Conservation (phyloP, 148 eudicot species). For the Rhododendron vialii region DNA sequence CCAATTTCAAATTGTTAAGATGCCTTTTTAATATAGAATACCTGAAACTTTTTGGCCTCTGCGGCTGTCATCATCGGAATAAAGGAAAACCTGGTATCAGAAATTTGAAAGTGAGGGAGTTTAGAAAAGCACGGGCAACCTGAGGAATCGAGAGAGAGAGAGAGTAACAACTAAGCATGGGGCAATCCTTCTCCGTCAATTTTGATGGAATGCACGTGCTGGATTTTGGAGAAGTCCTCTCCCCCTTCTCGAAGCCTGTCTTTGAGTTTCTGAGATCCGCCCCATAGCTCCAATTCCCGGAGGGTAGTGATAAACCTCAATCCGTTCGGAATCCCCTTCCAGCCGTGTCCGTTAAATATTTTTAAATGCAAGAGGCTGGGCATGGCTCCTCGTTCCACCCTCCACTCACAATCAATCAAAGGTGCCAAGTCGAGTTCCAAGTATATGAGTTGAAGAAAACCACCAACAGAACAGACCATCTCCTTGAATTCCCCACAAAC, state of each 20-base stretch:
- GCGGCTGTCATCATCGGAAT: too few species aligned
- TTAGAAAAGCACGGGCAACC: too few species aligned
- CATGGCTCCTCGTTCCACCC: slow-evolving; percentile 22
- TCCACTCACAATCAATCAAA: neutral
- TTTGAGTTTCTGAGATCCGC: neutral
- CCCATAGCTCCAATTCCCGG: neutral
- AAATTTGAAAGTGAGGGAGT: too few species aligned
- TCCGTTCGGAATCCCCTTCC: slow-evolving; percentile 10
- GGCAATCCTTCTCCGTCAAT: neutral
- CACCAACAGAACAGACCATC: slow-evolving; percentile 7
- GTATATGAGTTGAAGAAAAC: slow-evolving; percentile 10
- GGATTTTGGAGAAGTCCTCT: slow-evolving; percentile 14
- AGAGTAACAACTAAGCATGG: too few species aligned
- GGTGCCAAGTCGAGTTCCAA: neutral
- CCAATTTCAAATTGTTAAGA: too few species aligned
- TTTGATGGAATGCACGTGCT: neutral
- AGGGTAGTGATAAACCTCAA: slow-evolving; percentile 11
- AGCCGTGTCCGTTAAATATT: too few species aligned
- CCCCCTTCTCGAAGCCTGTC: slow-evolving; percentile 13
- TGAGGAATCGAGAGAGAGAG: too few species aligned
- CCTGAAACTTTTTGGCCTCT: too few species aligned
- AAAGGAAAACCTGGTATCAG: too few species aligned
- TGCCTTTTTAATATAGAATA: too few species aligned
- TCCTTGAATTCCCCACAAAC: neutral
- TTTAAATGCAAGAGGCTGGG: neutral